phyloP scores from a whole-genome alignment of 2,329 filamentous ascomycete species.

The Dactylellina haptotyla region DNA sequence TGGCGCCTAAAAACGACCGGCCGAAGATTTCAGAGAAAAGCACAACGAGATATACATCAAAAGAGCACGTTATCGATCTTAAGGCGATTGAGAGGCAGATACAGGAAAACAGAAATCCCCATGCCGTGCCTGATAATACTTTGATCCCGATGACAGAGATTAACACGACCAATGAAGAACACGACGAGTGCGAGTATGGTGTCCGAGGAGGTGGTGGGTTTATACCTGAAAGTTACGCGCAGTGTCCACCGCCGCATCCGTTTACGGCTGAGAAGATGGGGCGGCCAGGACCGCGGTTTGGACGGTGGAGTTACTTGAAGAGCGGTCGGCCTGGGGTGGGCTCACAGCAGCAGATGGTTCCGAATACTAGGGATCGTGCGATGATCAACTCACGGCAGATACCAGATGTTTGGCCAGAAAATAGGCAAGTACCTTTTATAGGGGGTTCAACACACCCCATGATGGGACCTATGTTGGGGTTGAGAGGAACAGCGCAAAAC shows the following conservation, averaged over 20 bases:
- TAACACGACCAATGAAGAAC: too few species aligned
- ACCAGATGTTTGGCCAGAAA: too few species aligned
- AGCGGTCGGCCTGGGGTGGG: neutral
- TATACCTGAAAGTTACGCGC: conserved; percentile 5
- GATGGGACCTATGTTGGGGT: too few species aligned
- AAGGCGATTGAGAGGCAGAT: neutral
- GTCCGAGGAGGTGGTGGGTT: neutral
- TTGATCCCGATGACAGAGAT: too few species aligned
- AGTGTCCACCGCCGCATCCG: neutral
- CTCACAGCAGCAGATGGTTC: neutral
- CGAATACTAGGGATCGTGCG: too few species aligned
- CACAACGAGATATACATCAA: too few species aligned
- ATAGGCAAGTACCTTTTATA: too few species aligned
- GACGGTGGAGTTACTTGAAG: neutral
- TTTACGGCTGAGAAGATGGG: neutral
- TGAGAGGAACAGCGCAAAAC: too few species aligned
- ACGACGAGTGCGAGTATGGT: neutral
- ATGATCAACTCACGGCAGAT: too few species aligned
- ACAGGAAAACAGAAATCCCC: neutral
- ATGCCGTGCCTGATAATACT: neutral
- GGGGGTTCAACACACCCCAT: too few species aligned
- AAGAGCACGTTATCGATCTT: conserved; percentile 1
- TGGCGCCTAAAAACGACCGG: too few species aligned
- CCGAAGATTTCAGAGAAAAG: too few species aligned
- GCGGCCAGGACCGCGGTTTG: neutral